These are phyloP conservation scores for Magnolia changhungtana DNA, from an alignment of 164 flowering plant species.

Conservation along the genomic window DNA sequence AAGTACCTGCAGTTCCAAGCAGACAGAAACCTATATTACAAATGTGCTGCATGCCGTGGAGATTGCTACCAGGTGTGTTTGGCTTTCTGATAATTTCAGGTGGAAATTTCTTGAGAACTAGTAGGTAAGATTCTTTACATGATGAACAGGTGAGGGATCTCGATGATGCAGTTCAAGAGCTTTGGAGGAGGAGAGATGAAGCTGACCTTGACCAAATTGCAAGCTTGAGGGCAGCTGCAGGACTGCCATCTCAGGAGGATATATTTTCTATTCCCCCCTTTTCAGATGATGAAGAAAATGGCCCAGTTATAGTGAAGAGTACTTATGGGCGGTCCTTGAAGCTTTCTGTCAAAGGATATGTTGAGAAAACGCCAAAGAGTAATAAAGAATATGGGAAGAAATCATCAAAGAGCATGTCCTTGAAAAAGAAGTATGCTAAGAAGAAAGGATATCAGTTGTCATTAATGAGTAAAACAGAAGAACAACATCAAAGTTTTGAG, in stretches of 20 bases:
- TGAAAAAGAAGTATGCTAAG: slow-evolving; percentile 49
- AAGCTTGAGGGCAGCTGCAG: slow-evolving; percentile 87
- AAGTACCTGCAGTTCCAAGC: slow-evolving; percentile 87
- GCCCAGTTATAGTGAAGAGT: slow-evolving; percentile 43
- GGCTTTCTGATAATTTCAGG: slow-evolving; percentile 1
- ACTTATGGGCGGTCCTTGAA: slow-evolving; percentile 67
- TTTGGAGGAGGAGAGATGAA: slow-evolving; percentile 86
- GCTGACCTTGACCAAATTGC: slow-evolving; percentile 76
- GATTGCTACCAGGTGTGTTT: slow-evolving; percentile 78
- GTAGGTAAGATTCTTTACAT: background rate
- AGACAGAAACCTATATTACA: slow-evolving; percentile 79
- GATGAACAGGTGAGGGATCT: slow-evolving; percentile 61
- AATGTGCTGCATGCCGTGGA: slow-evolving; percentile 96
- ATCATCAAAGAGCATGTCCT: slow-evolving; percentile 15
- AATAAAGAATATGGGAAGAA: slow-evolving; percentile 67
- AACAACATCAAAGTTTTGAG: slow-evolving; percentile 32
- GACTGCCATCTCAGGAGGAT: slow-evolving; percentile 90
- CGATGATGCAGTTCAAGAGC: slow-evolving; percentile 94
- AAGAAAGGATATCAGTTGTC: slow-evolving; percentile 46
- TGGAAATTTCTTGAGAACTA: background rate
- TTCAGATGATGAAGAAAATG: slow-evolving; percentile 91
- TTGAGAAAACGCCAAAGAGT: slow-evolving; percentile 63
- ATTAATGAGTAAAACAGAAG: slow-evolving; percentile 25
- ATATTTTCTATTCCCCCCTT: slow-evolving; percentile 78
- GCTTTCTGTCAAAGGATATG: slow-evolving; percentile 70